A percentile compares a stretch with the other conserved stretches of the same genome.
Evolutionary conservation across 805 yeast species (phyloP).

Genomic region (Saturnispora mendoncae): DNA sequence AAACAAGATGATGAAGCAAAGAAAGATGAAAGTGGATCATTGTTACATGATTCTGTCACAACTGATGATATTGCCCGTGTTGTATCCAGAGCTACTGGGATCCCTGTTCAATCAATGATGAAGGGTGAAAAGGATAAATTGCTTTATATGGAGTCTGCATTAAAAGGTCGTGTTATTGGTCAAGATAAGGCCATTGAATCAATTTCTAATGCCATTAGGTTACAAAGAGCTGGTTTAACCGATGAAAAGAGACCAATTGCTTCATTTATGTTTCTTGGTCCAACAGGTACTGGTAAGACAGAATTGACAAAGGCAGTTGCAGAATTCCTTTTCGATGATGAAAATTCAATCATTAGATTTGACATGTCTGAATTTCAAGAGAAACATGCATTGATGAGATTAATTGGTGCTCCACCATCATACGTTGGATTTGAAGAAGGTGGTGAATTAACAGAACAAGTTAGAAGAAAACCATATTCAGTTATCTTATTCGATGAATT

Average conservation of each 20-base stretch:
- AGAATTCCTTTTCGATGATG: slow-evolving; percentile 84
- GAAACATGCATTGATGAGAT: slow-evolving; percentile 79
- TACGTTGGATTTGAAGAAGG: slow-evolving; percentile 94
- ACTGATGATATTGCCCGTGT: slow-evolving; percentile 91
- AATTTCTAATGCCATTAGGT: slow-evolving; percentile 86
- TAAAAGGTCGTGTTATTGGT: slow-evolving; percentile 77
- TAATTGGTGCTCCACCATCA: slow-evolving; percentile 98
- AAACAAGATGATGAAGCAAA: slow-evolving; percentile 29
- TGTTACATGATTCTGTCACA: slow-evolving; percentile 86
- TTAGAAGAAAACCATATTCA: slow-evolving; percentile 88
- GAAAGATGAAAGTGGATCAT: slow-evolving; percentile 20
- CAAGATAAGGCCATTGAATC: slow-evolving; percentile 92
- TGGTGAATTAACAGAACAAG: slow-evolving; percentile 95
- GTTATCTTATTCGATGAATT: slow-evolving; percentile 92
- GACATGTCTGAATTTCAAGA: slow-evolving; percentile 99
- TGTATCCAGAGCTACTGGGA: slow-evolving; percentile 90
- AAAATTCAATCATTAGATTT: slow-evolving; percentile 76
- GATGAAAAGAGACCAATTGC: slow-evolving; percentile 94
- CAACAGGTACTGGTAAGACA: slow-evolving; percentile 98
- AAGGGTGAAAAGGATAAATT: slow-evolving; percentile 92
- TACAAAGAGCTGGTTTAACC: slow-evolving; percentile 94
- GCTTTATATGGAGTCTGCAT: slow-evolving; percentile 73
- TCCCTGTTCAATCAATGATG: slow-evolving; percentile 83
- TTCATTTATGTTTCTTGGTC: slow-evolving; percentile 92
- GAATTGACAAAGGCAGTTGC: slow-evolving; percentile 91